Evolutionary conservation across 257 asterid species (phyloP).

Genomic region (Fraxinus cuspidata): DNA sequence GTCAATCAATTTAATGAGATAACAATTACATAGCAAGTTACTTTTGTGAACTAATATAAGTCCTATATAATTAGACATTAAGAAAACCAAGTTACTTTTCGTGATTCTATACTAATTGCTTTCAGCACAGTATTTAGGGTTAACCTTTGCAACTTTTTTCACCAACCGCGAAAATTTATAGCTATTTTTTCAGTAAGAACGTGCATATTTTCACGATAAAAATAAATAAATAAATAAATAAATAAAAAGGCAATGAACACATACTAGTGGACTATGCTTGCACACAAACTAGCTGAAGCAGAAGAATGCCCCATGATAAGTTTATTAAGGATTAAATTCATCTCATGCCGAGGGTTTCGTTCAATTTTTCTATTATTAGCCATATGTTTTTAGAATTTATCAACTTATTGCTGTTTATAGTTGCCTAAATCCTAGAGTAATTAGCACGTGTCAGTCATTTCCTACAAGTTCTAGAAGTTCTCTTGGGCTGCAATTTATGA

Average conservation of each 20-base stretch:
- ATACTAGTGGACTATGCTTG: neutral
- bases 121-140: neutral
- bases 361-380: neutral
- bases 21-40: neutral
- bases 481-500: neutral
- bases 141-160: slow-evolving; percentile 15
- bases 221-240: no score
- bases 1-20: slow-evolving; percentile 3
- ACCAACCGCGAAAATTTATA: neutral
- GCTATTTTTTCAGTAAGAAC: slow-evolving; percentile 2
- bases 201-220: neutral
- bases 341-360: neutral
- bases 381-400: neutral
- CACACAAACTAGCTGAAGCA: neutral
- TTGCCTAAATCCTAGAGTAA: neutral
- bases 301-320: neutral
- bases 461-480: neutral
- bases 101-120: no score
- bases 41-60: slow-evolving; percentile 7
- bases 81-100: slow-evolving; percentile 15
- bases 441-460: neutral
- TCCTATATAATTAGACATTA: slow-evolving; percentile 7
- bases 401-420: neutral
- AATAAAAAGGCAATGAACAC: neutral
- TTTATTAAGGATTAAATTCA: neutral